Evolutionary conservation across 768 basidiomycete genomes (phyloP).

Genomic region (Asterophora parasitica): DNA sequence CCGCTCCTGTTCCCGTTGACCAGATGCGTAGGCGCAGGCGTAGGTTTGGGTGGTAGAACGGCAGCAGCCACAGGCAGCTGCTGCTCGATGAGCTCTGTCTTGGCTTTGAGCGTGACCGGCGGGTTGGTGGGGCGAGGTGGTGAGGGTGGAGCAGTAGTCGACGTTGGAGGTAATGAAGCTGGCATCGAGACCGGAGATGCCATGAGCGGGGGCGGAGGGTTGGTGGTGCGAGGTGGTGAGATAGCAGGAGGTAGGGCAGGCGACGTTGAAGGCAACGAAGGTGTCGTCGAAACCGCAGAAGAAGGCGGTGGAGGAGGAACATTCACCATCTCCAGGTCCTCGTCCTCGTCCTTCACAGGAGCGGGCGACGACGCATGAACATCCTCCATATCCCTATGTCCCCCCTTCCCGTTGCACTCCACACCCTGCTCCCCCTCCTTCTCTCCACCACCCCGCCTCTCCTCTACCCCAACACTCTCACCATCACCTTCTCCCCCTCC

Average conservation of each 20-base stretch:
- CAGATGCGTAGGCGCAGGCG: not conserved
- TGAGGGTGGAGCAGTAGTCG: not conserved
- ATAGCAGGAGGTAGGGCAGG: too few species aligned
- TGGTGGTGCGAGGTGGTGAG: too few species aligned
- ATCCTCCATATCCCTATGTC: too few species aligned
- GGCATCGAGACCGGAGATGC: too few species aligned
- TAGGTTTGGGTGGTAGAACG: not conserved
- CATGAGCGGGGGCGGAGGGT: too few species aligned
- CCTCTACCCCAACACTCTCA: too few species aligned
- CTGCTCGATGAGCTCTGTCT: constrained; percentile 17
- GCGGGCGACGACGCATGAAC: too few species aligned
- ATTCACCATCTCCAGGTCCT: constrained; percentile 1
- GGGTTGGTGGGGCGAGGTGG: not conserved
- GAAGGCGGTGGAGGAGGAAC: not conserved
- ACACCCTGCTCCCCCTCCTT: constrained; percentile 4
- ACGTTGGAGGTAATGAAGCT: not conserved
- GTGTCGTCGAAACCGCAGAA: not conserved
- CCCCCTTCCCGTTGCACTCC: not conserved
- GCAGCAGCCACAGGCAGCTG: not conserved
- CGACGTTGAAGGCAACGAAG: too few species aligned
- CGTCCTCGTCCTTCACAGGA: constrained; percentile 1
- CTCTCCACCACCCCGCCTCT: not conserved
- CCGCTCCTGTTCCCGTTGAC: not conserved
- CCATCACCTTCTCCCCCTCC: not conserved
- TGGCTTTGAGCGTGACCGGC: constrained; percentile 13